A percentile compares a stretch with the other conserved stretches of the same genome.
Evolutionary conservation across 768 basidiomycete genomes (phyloP).

Genomic region (Suillus clintonianus): DNA sequence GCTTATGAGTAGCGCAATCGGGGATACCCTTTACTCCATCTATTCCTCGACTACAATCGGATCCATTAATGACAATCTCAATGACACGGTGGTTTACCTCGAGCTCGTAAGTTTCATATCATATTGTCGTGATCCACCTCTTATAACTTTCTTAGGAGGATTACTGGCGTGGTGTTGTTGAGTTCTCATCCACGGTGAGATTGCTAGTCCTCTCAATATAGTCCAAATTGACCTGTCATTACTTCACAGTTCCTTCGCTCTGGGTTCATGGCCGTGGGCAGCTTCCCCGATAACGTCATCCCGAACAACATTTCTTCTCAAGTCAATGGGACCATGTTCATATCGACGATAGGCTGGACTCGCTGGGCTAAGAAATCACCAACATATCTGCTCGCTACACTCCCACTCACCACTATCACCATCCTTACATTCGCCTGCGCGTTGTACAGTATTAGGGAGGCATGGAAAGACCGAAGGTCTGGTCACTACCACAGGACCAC

Average conservation of each 20-base stretch:
- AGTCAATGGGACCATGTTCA: slow-evolving; percentile 6
- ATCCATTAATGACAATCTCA: not conserved
- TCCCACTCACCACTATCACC: not conserved
- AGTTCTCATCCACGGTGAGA: slow-evolving; percentile 8
- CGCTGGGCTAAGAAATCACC: slow-evolving; percentile 1
- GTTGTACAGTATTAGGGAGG: not conserved
- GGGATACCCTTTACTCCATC: slow-evolving; percentile 19
- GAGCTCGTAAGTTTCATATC: not conserved
- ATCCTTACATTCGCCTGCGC: not conserved
- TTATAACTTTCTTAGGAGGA: slow-evolving; percentile 1
- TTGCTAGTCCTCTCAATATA: not conserved
- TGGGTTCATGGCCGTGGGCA: slow-evolving; percentile 1
- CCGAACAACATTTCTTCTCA: slow-evolving; percentile 3
- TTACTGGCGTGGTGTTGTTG: slow-evolving; percentile 10
- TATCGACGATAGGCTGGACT: slow-evolving; percentile 8
- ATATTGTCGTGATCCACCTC: not conserved
- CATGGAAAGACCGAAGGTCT: not conserved
- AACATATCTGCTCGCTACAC: slow-evolving; percentile 3
- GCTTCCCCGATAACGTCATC: not conserved
- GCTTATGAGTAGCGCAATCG: slow-evolving; percentile 15
- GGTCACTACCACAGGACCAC: not conserved
- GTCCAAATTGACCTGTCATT: not conserved
- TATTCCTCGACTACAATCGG: not conserved
- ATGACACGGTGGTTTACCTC: not conserved
- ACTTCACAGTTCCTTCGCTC: slow-evolving; percentile 8